phyloP scores from a whole-genome alignment of 169 alveolate species.

The Cardiosporidium cionae region DNA sequence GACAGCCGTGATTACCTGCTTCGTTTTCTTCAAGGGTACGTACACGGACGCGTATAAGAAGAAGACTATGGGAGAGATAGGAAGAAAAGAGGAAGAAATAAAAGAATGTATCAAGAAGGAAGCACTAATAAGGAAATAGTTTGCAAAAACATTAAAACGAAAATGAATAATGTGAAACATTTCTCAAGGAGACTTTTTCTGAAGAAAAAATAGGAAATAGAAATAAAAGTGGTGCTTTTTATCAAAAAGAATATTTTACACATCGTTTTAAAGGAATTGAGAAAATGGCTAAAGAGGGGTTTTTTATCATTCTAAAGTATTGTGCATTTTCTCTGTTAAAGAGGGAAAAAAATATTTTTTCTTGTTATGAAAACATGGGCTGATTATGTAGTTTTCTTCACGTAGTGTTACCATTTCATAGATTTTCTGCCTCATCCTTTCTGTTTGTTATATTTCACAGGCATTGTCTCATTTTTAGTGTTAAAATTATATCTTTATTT shows the following conservation, averaged over 20 bases:
- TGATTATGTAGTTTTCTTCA: not conserved
- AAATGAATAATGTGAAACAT: not conserved
- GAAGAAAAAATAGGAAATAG: not conserved
- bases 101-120: not conserved
- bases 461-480: not conserved
- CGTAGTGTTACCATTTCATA: not conserved
- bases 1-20: slow-evolving; percentile 34
- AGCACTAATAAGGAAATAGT: not conserved
- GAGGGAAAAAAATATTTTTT: not conserved
- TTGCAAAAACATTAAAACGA: not conserved
- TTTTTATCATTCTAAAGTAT: no score
- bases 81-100: not conserved
- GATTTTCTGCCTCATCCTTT: not conserved
- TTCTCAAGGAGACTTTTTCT: not conserved
- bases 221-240: no score
- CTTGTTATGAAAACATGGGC: not conserved
- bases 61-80: not conserved
- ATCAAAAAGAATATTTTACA: no score
- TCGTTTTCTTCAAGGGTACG: slow-evolving; percentile 49
- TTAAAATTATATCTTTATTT: not conserved
- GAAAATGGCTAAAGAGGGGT: no score
- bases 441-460: not conserved
- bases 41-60: not conserved
- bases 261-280: no score
- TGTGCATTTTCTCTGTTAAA: not conserved